Evolutionary conservation across 441 rosid species (phyloP).

Genomic region (Adansonia rubrostipa): DNA sequence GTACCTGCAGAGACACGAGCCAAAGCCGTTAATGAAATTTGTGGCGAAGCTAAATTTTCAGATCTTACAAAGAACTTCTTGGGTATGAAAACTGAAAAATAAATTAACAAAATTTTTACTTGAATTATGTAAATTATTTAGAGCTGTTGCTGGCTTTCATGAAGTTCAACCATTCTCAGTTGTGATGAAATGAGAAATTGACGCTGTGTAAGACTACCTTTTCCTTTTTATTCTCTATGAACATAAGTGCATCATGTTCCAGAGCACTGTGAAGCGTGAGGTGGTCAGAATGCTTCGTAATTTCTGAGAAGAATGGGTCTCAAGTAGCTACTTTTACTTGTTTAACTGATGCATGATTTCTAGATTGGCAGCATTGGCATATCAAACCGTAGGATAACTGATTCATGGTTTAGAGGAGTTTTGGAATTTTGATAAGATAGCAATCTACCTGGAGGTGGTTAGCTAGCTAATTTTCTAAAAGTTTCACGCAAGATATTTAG

Average conservation of each 20-base stretch:
- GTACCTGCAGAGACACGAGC: slow-evolving; percentile 62
- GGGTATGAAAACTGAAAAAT: slow-evolving; percentile 47
- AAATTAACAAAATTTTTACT: neutral
- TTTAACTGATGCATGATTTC: neutral
- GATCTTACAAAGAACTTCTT: slow-evolving; percentile 73
- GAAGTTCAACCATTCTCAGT: neutral
- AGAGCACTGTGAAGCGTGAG: neutral
- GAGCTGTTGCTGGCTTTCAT: neutral
- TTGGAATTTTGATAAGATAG: slow-evolving; percentile 21
- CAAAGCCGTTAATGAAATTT: slow-evolving; percentile 63
- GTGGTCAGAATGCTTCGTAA: slow-evolving; percentile 4
- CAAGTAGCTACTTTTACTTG: neutral
- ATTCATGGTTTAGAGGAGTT: neutral
- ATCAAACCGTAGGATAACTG: neutral
- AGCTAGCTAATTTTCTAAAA: neutral
- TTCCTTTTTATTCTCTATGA: neutral
- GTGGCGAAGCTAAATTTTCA: slow-evolving; percentile 64
- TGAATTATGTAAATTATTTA: neutral
- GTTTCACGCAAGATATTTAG: neutral
- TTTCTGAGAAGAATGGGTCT: neutral
- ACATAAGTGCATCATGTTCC: neutral
- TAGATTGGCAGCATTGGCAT: neutral
- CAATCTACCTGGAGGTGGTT: neutral
- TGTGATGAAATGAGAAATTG: neutral
- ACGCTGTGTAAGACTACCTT: neutral